A percentile compares a stretch with the other conserved stretches of the same genome.
phyloP scores from a whole-genome alignment of 768 basidiomycete species.

The Mycena amicta region DNA sequence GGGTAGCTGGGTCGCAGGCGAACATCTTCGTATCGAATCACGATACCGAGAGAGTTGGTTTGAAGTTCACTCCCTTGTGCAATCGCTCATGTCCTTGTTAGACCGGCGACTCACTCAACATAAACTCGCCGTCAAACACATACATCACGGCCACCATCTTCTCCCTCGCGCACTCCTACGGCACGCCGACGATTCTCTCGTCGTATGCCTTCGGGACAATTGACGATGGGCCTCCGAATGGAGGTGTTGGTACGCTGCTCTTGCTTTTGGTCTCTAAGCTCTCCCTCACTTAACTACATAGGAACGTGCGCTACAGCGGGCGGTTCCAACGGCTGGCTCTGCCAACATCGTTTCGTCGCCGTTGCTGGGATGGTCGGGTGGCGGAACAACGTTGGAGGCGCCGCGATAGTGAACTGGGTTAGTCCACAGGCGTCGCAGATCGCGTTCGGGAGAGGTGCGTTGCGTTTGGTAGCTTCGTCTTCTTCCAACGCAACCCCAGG shows the following conservation, averaged over 20 bases:
- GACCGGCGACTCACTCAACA: constrained; percentile 57
- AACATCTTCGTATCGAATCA: constrained; percentile 74
- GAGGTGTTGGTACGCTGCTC: constrained; percentile 38
- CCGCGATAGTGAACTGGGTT: constrained; percentile 57
- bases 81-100: constrained; percentile 13
- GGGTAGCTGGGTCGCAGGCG: too few species aligned
- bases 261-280: too few species aligned
- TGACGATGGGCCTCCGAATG: constrained; percentile 64
- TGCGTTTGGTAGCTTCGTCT: too few species aligned
- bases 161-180: constrained; percentile 69
- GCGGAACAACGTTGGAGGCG: constrained; percentile 56
- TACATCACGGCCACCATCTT: constrained; percentile 63
- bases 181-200: constrained; percentile 64
- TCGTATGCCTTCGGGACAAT: constrained; percentile 54
- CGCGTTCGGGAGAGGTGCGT: constrained; percentile 64
- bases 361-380: constrained; percentile 66
- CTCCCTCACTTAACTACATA: too few species aligned
- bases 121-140: constrained; percentile 64
- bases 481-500: neutral
- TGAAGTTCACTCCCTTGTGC: neutral
- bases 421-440: constrained; percentile 60
- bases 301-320: constrained; percentile 55
- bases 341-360: constrained; percentile 64
- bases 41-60: constrained; percentile 62
- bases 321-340: constrained; percentile 63